phyloP scores from a whole-genome alignment of 805 yeast genomes.

The Jamesozyma gamospora region DNA sequence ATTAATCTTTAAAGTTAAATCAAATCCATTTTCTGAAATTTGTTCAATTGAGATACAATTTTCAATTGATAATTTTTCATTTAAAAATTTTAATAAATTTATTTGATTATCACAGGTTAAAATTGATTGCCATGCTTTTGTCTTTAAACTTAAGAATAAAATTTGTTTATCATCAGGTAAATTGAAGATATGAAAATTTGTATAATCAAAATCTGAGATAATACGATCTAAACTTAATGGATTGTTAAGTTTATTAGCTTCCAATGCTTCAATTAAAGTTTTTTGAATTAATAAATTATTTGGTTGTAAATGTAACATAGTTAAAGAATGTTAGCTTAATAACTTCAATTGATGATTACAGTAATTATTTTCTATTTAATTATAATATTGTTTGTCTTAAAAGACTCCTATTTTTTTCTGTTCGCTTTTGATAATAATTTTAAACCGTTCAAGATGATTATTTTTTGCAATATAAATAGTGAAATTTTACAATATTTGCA shows the following conservation, averaged over 20 bases:
- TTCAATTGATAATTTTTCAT: conserved; percentile 12
- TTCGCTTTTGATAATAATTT: too few species aligned
- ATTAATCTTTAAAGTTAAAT: conserved; percentile 67
- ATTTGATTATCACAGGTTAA: conserved; percentile 9
- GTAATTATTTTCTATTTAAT: too few species aligned
- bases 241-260: conserved; percentile 19
- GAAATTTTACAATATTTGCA: too few species aligned
- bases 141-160: conserved; percentile 21
- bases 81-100: conserved; percentile 13
- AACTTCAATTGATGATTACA: too few species aligned
- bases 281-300: conserved; percentile 75
- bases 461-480: too few species aligned
- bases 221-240: conserved; percentile 60
- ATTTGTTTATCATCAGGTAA: conserved; percentile 46
- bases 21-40: conserved; percentile 59
- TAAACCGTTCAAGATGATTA: too few species aligned
- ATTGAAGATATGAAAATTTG: conserved; percentile 80
- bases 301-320: conserved; percentile 81
- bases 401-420: too few species aligned
- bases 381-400: too few species aligned
- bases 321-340: too few species aligned
- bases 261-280: conserved; percentile 55
- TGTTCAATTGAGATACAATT: conserved; percentile 16
- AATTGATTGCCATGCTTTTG: conserved; percentile 27
- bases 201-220: conserved; percentile 90